Evolutionary conservation across 805 yeast species (phyloP), one percentile per base, ranked within the genome.

Genomic region (Myxozyma kluyveri): DNA sequence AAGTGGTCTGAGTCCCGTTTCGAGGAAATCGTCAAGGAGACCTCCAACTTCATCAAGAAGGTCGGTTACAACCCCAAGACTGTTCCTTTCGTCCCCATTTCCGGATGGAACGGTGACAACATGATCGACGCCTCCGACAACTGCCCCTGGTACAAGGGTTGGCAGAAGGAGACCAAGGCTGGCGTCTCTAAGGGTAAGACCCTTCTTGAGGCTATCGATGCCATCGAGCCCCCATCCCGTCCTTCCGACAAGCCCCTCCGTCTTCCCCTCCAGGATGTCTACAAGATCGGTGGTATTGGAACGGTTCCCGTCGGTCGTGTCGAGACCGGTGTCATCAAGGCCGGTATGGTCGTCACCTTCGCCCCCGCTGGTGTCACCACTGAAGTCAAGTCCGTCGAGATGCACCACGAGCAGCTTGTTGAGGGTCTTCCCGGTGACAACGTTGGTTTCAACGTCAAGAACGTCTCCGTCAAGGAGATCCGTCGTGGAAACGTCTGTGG

Each of bases 231-330:
- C 70, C 88, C 89, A 62, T 57, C 74, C 67, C 84, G 91, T 75
- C 91, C 91, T 71, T 77, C 84, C 69, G 86, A 83, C 75, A 84
- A 84, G 82, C 87, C 91, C 69, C 86, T 86, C 74, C 84, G 91
- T 75, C 83, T 86, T 73, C 91, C 91, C 70, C 82, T 86, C 72
- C 88, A 84, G 77, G 95, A 86, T 80, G 88, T 86, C 69, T 85
- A 86, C 89, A 85, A 85, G 88, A 86, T 86, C 71, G 91, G 91
- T 80, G 90, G 87, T 79, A 83, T 84, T 69, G 90, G 89, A 68
- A 84, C 91, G 69, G 95, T 86, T 79, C 91, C 93, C 75, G 88
- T 84, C 78, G 95, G 95, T 69, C 84, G 93, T 80, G 89, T 86
- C 69, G 93, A 86, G 81, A 86, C 95, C 74, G 95, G 95, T 81